A percentile compares a stretch with the other conserved stretches of the same genome.
Conservation (phyloP, 352 stramenopile species). For the Globisporangium rhizosaccharum region DNA sequence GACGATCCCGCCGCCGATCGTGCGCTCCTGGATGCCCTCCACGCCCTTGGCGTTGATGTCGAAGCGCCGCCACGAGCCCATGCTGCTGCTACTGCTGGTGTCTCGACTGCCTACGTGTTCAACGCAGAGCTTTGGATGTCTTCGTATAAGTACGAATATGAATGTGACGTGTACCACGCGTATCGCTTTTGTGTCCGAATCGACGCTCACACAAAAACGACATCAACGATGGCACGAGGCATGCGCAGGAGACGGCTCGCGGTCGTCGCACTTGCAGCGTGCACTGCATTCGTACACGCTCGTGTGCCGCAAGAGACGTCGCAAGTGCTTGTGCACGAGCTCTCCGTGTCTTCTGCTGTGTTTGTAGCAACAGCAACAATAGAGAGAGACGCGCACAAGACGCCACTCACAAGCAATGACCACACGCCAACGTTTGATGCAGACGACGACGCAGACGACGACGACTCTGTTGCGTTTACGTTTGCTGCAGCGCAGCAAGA, state of each 20-base stretch:
- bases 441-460: neutral
- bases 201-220: neutral
- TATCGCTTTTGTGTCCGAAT: neutral
- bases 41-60: slow-evolving; percentile 88
- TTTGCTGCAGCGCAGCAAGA: slow-evolving; percentile 11
- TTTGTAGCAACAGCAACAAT: neutral
- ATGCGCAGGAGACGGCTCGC: no score
- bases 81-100: slow-evolving; percentile 9
- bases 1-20: slow-evolving; percentile 74
- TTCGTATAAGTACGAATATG: neutral
- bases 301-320: neutral
- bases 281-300: neutral
- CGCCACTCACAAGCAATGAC: neutral
- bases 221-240: neutral
- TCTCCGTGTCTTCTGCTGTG: neutral
- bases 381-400: neutral
- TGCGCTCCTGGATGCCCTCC: slow-evolving; percentile 87
- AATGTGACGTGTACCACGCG: neutral
- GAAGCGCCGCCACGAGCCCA: slow-evolving; percentile 74
- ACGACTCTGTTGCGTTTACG: slow-evolving; percentile 2
- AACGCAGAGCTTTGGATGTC: neutral
- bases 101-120: slow-evolving; percentile 9
- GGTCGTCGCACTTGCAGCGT: neutral
- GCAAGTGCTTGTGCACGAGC: neutral
- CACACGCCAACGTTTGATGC: neutral